phyloP scores from a whole-genome alignment of 1,139 yeast genomes.

The Hansenula sp. region DNA sequence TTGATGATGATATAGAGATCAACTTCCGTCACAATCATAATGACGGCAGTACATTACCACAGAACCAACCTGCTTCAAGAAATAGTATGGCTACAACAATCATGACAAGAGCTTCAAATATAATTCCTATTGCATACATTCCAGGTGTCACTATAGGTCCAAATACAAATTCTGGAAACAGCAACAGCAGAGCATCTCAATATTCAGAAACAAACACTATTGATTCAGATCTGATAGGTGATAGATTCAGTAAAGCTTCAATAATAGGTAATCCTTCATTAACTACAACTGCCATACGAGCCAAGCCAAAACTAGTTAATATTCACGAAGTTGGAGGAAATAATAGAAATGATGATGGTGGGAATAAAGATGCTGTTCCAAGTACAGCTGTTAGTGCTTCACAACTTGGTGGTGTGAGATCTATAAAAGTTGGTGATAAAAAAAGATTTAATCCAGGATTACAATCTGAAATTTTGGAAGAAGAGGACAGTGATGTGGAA shows the following conservation, averaged over 20 bases:
- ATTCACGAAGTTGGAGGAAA: slow-evolving; percentile 45
- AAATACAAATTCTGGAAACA: slow-evolving; percentile 24
- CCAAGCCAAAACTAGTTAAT: slow-evolving; percentile 61
- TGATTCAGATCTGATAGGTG: slow-evolving; percentile 18
- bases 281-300: slow-evolving; percentile 67
- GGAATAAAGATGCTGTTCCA: slow-evolving; percentile 13
- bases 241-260: slow-evolving; percentile 17
- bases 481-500: slow-evolving; percentile 14
- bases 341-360: slow-evolving; percentile 18
- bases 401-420: slow-evolving; percentile 21
- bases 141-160: slow-evolving; percentile 81
- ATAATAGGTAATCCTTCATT: slow-evolving; percentile 24
- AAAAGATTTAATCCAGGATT: slow-evolving; percentile 7
- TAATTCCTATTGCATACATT: slow-evolving; percentile 89
- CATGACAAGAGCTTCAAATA: slow-evolving; percentile 77
- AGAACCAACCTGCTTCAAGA: slow-evolving; percentile 22
- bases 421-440: slow-evolving; percentile 13
- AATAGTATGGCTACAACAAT: slow-evolving; percentile 55
- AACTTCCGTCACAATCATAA: slow-evolving; percentile 18
- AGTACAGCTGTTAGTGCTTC: slow-evolving; percentile 17
- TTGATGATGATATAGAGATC: slow-evolving; percentile 27
- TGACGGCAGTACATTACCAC: slow-evolving; percentile 24
- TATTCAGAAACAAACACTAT: slow-evolving; percentile 16
- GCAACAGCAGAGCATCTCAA: slow-evolving; percentile 11
- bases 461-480: slow-evolving; percentile 13